Evolutionary conservation across 257 asterid species (phyloP), one percentile per base, ranked within the genome.

Genomic region (Jaltomata sinuosa): DNA sequence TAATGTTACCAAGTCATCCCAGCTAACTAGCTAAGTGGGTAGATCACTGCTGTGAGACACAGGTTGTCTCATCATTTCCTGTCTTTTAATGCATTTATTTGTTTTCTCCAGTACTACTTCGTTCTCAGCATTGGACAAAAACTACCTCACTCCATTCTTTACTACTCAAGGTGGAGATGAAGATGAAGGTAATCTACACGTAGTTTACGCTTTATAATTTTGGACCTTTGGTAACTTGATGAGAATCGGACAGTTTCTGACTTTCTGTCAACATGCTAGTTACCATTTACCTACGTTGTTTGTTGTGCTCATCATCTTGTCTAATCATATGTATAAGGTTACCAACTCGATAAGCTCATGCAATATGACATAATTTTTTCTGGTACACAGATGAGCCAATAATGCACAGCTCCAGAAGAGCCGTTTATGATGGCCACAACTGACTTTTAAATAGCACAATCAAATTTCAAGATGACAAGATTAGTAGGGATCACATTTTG

Each of bases 101-200:
- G 11, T 65, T 83, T 85, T 78, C 80, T 91, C 94, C 95, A 95
- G 99, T 90, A 89, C 98, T 12, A 85, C 98, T 34, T 90, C 98
- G 71, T 97, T 97, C 89, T 91, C 96, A 38, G 99, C 95, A 81
- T 74, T 97, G 82, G 99, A 97, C 84, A 94, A 88, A 92, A 95
- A 97, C 93, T 97, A 94, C 91, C 97, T 97, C 62, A 97, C 99
- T 79, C 99, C 99, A 12, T 97, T 97, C 90, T 97, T 97, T 83
- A 97, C 99, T 40, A 85, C 91, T 84, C 99, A 97, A 87, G 87
- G 88, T 82, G 97, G 95, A 57, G 97, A 94, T 78, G 99, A 95
- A 82, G 98, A 93, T 15, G 98, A 92, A 72, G 81, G 81, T 77
- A 76, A 77, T 49, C 47, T 68, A 18, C 49, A 19, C 15, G 0